A percentile compares a stretch with the other conserved stretches of the same genome.
Evolutionary conservation across 2,329 filamentous ascomycete species (phyloP).

Genomic region (Penicillium sp.): DNA sequence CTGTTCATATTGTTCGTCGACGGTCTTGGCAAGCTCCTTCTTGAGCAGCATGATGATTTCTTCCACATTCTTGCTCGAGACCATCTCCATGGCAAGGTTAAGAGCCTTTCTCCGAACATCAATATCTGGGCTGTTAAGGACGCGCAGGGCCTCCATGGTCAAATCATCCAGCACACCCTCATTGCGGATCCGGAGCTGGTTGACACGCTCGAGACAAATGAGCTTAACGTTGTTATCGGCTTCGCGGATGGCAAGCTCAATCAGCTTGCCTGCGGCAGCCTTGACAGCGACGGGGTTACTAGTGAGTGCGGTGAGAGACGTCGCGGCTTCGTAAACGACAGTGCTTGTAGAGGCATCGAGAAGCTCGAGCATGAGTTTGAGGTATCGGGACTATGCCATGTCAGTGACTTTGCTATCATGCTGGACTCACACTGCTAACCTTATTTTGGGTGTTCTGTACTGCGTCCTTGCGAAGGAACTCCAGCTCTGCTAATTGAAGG

Average conservation of each 20-base stretch:
- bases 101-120: conserved; percentile 93
- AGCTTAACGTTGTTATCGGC: conserved; percentile 99
- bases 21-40: conserved; percentile 96
- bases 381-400: conserved; percentile 70
- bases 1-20: conserved; percentile 98
- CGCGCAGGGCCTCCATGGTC: conserved; percentile 94
- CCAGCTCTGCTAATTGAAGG: conserved; percentile 87
- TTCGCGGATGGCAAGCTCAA: conserved; percentile 95
- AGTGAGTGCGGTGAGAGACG: conserved; percentile 88
- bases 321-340: conserved; percentile 96
- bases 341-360: conserved; percentile 91
- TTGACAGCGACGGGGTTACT: conserved; percentile 98
- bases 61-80: conserved; percentile 97
- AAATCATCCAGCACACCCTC: conserved; percentile 90
- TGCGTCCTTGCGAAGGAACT: conserved; percentile 98
- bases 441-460: conserved; percentile 93
- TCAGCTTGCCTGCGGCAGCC: conserved; percentile 92
- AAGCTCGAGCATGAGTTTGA: conserved; percentile 93
- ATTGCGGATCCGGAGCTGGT: conserved; percentile 82
- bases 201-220: conserved; percentile 92
- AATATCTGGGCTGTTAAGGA: conserved; percentile 91
- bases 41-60: conserved; percentile 95
- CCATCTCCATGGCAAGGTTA: conserved; percentile 90
- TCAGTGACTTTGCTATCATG: conserved; percentile 26
- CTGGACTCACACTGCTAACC: conserved; percentile 49